These are phyloP conservation scores for Solanum ossicruentum DNA, from an alignment of 257 asterid species.

Conservation along the genomic window DNA sequence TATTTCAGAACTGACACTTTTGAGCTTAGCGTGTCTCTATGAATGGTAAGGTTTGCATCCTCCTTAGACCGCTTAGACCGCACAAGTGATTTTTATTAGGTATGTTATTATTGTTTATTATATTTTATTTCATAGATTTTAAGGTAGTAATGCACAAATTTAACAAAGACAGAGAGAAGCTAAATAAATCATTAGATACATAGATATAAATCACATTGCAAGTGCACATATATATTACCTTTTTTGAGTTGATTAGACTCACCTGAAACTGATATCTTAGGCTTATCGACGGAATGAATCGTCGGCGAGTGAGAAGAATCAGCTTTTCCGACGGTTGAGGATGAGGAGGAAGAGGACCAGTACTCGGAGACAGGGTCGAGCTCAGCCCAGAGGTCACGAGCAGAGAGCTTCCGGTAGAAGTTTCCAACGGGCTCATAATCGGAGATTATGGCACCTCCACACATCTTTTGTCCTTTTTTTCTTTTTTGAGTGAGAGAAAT, in stretches of 20 bases:
- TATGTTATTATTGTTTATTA: no score
- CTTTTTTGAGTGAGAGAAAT: neutral
- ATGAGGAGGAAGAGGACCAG: conserved; percentile 46
- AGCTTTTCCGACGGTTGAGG: conserved; percentile 5
- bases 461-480: conserved; percentile 17
- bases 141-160: neutral
- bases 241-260: neutral
- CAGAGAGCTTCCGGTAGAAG: conserved; percentile 31
- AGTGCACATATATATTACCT: neutral
- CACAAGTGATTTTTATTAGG: no score
- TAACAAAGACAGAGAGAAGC: neutral
- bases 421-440: conserved; percentile 37
- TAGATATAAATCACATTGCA: neutral
- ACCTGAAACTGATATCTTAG: neutral
- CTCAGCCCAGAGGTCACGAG: conserved; percentile 56
- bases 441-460: conserved; percentile 81
- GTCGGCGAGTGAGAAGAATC: neutral
- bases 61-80: no score
- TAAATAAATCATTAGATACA: neutral
- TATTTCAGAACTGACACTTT: no score
- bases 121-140: neutral
- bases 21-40: no score
- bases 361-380: conserved; percentile 41
- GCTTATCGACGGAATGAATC: neutral
- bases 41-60: no score